Base-by-base conservation (phyloP, 768 basidiomycete species). In the Lactifluus piperatus region DNA sequence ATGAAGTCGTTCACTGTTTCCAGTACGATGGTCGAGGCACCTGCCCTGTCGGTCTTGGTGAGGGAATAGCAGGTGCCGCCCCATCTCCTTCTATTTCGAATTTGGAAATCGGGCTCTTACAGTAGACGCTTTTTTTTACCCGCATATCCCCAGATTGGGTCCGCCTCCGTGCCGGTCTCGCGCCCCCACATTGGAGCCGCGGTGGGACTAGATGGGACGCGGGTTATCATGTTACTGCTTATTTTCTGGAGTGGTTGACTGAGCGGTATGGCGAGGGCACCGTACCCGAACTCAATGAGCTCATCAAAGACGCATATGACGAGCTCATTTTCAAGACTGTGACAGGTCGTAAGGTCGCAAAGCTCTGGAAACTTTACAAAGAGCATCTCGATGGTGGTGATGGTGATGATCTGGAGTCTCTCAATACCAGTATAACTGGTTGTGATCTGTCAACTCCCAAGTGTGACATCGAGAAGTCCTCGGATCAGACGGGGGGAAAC, bases 1-100 rank as follows among this genome's bases (percentile, higher is more conserved):
- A 88, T 68, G 87, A 91, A 71, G 77, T 86, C 67, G 88, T 88
- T 6, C 89, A 91, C 63, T 90, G 85, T 66, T 91, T 77, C 68
- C 89, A 91, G 67, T 80, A 82, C 70, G 77, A 87, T 64, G 86
- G 77, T 1, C 67, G 72, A 24, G 82, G 75, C 26, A 79, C 77
- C 44, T 84, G 80, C 63, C 86, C 86, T 0, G 78, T 80, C 1
- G 89, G 89, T 2, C 72, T 92, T 48, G 81, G 88, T 62, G 89
- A 92, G 67, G 89, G 89, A 20, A 77, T 92, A 27, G 89, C 88
- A 69, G 88, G 88, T 85, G 58, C 34, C 34, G 10, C 13, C 44
- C 74, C 61, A 16, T n/a, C 29, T 41, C 55, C 44, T 18, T 45
- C 7, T 11, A 30, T 22, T 52, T 20, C 20, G 37, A 13, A 30